Evolutionary conservation across 208 protist genomes (phyloP), one percentile per base, ranked within the genome.

Genomic region (Trypanosoma scelopori): DNA sequence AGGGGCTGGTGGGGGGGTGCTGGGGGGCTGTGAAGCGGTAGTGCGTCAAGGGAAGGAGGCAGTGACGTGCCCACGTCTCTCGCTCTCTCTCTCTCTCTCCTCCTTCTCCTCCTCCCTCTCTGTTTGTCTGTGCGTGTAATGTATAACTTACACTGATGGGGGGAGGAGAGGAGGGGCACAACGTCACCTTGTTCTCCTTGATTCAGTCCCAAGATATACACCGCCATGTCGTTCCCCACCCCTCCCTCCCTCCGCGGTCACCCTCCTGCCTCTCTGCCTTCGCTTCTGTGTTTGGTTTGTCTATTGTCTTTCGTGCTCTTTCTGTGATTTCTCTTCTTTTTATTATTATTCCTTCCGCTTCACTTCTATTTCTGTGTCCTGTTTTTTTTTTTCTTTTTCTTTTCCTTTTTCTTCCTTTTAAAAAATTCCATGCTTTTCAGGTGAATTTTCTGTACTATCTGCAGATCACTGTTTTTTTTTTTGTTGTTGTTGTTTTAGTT

Each of bases 221-320:
- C 32, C 32, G 9, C 9, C 32, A 11, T 37, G 32, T 37, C 32
- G 3, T 37, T 37, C 32, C 32, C 32, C 3, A 3, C 9, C 9
- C 45, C 28, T 13, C 3, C 58, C 51, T 50, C 59, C 32, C 66
- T 51, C 57, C 60, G 37, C 1, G n/a, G n/a, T n/a, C n/a, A n/a
- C n/a, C n/a, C n/a, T n/a, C 3, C 32, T 37, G 3, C 45, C 28
- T 13, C 3, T 59, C 51, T 50, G 57, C 32, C 66, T 51, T 66
- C 60, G 37, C 1, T 51, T 32, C 5, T 52, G 46, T 52, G 61
- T 39, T 47, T 1, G 51, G 22, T 47, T 35, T 74, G 46, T 48
- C 50, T 7, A 3, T 45, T 55, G 20, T 12, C 25, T 30, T 25
- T 22, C 32, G 20, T 64, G 13, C 27, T 41, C 27, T 18, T 42